Evolutionary conservation across 2,329 filamentous ascomycete genomes (phyloP).

Genomic region (Lecanicillium sp.): DNA sequence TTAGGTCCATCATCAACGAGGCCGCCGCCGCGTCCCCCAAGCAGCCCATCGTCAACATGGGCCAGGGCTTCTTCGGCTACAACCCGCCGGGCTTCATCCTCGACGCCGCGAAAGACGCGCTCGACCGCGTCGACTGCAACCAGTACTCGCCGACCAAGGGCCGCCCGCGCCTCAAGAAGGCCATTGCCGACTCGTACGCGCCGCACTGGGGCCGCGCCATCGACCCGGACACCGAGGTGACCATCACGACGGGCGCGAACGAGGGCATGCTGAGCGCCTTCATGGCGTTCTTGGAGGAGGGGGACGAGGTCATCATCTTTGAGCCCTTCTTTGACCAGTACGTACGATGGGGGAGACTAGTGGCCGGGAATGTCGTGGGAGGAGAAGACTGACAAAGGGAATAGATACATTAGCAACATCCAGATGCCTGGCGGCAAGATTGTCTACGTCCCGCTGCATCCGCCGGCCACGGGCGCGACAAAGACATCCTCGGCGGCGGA

Average conservation of each 20-base stretch:
- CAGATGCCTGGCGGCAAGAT: slow-evolving; percentile 96
- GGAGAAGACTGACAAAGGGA: neutral
- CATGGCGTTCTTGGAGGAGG: slow-evolving; percentile 92
- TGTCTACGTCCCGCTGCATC: slow-evolving; percentile 90
- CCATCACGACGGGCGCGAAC: slow-evolving; percentile 87
- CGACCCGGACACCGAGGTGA: slow-evolving; percentile 86
- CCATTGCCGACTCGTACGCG: slow-evolving; percentile 86
- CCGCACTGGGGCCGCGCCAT: slow-evolving; percentile 77
- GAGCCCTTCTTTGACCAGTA: slow-evolving; percentile 98
- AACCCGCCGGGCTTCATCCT: slow-evolving; percentile 90
- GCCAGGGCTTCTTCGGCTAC: slow-evolving; percentile 75
- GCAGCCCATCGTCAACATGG: slow-evolving; percentile 60
- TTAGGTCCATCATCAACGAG: slow-evolving; percentile 62
- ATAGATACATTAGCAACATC: slow-evolving; percentile 88
- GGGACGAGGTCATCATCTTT: slow-evolving; percentile 95
- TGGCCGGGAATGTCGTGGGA: too few relatives aligned
- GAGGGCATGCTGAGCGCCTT: slow-evolving; percentile 94
- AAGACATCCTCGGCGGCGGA: slow-evolving; percentile 79
- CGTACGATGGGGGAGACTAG: slow-evolving; percentile 22
- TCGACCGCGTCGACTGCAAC: slow-evolving; percentile 92
- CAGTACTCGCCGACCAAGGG: slow-evolving; percentile 97
- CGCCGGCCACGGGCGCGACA: slow-evolving; percentile 71
- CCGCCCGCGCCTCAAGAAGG: slow-evolving; percentile 83
- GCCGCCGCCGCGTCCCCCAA: slow-evolving; percentile 56
- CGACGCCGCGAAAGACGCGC: slow-evolving; percentile 81